Base-by-base conservation (phyloP, 768 basidiomycete genomes). In the Coprinellus micaceus region DNA sequence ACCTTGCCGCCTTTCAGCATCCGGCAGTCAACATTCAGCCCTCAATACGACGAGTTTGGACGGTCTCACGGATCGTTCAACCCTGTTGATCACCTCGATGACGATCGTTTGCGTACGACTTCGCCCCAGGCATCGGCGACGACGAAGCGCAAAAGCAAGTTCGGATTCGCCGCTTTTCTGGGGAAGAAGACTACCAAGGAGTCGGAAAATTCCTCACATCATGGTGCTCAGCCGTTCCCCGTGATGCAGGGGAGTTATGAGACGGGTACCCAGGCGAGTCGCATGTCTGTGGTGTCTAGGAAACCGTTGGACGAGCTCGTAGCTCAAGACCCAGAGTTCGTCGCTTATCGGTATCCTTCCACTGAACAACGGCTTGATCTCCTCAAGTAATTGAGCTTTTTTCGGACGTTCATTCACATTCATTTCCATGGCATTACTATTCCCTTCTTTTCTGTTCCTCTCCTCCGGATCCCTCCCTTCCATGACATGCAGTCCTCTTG, bases 271-370 rank as follows among this genome's bases (percentile, higher is more conserved):
- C 49, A 28, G 30, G 11, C 71, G 71, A 37, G 77, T 75, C 77
- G 87, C 52, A 76, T 84, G 76, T 88, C 87, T 40, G 74, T 84
- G 19, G 77, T 78, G 10, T 85, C 86, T 17, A 80, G 85, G 54
- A 91, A 84, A 74, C 83, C 83, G 46, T 76, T 91, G 53, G 88
- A 89, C 62, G 83, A 86, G 62, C 77, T 90, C 21, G 89, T 94
- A n/a, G 79, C 86, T n/a, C 91, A 89, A 69, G 90, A 91, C 67
- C 70, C 82, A 2, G 88, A 92, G 17, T 93, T 94, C 65, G 84
- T 93, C 58, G 89, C 91, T 3, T 92, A 93, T 67, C 83, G 91
- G 39, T 94, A 94, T 69, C 91, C 91, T 6, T 91, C 90, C 13
- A 82, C 77, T 60, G 85, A 88, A 61, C 85, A 89, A 62, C 82